These are phyloP conservation scores for Coprinellus aureogranulatus DNA, from an alignment of 768 basidiomycete genomes.

Conservation along the genomic window DNA sequence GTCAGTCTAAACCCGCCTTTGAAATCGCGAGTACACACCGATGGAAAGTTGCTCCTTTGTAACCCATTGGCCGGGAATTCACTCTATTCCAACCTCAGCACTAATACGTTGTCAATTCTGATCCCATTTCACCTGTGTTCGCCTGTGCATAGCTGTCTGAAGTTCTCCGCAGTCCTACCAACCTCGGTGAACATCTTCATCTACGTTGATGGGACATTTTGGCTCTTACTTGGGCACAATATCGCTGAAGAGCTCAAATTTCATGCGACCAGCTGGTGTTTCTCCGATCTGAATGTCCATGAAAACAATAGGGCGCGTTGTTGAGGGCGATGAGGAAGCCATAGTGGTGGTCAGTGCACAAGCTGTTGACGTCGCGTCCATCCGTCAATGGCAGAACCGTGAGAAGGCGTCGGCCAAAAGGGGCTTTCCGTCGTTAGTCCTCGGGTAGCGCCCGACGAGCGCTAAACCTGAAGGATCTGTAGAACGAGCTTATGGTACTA, in stretches of 20 bases:
- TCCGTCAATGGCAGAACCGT: not conserved
- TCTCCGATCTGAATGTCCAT: conserved; percentile 98
- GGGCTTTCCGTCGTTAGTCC: no score
- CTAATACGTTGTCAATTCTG: not conserved
- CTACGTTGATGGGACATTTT: not conserved
- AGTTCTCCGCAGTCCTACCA: conserved; percentile 92
- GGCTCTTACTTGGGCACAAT: conserved; percentile 80
- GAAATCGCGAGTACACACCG: conserved; percentile 50
- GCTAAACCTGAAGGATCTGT: no score
- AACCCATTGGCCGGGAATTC: conserved; percentile 85
- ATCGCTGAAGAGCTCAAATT: conserved; percentile 97
- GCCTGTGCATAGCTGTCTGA: conserved; percentile 96
- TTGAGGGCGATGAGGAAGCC: conserved; percentile 30
- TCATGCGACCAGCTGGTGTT: conserved; percentile 90
- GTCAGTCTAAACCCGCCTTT: conserved; percentile 4
- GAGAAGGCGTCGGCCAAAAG: not conserved
- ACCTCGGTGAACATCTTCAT: conserved; percentile 4
- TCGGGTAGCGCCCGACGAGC: no score
- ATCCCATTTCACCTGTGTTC: conserved; percentile 69
- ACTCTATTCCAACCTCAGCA: conserved; percentile 43
- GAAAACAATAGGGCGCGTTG: conserved; percentile 84
- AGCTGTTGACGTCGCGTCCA: not conserved
- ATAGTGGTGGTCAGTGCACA: not conserved
- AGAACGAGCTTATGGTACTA: no score
- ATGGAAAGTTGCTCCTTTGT: conserved; percentile 89